phyloP scores from a whole-genome alignment of 139 green algal species.

The Closterium sp. region DNA sequence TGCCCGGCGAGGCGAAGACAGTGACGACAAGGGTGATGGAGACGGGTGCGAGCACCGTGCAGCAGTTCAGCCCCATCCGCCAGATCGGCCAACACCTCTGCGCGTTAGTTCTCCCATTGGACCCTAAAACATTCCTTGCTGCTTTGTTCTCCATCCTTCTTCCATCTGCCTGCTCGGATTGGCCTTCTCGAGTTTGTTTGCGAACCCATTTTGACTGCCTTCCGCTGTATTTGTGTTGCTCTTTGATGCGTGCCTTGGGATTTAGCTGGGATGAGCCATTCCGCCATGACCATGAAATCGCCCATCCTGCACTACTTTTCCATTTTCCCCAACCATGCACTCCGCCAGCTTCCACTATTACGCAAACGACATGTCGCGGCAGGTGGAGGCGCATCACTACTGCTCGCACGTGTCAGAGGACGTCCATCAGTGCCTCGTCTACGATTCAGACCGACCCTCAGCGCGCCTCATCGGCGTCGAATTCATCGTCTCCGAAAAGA shows the following conservation, averaged over 20 bases:
- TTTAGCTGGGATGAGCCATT: not conserved
- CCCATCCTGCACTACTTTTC: not conserved
- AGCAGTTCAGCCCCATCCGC: constrained; percentile 22
- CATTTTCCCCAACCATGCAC: not conserved
- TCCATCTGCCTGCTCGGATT: too few relatives aligned
- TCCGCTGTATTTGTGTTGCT: not conserved
- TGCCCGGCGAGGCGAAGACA: not conserved
- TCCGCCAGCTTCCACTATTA: constrained; percentile 46
- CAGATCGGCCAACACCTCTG: constrained; percentile 32
- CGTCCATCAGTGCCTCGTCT: constrained; percentile 72
- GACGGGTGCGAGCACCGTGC: constrained; percentile 4
- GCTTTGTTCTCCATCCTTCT: too few relatives aligned
- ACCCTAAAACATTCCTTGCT: too few relatives aligned
- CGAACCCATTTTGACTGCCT: too few relatives aligned
- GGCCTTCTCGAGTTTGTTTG: too few relatives aligned
- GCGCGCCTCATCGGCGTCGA: constrained; percentile 72
- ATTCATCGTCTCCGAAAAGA: constrained; percentile 70
- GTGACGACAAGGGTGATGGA: constrained; percentile 8
- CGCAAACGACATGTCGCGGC: constrained; percentile 43
- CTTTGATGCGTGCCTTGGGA: too few relatives aligned
- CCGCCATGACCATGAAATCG: not conserved
- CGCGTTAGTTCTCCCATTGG: not conserved
- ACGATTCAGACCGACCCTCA: constrained; percentile 56
- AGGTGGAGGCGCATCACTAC: constrained; percentile 74
- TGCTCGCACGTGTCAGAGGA: constrained; percentile 68